A percentile compares a stretch with the other conserved stretches of the same genome.
Evolutionary conservation across 306 rosid genomes (phyloP).

Genomic region (Trifolium pratense): DNA sequence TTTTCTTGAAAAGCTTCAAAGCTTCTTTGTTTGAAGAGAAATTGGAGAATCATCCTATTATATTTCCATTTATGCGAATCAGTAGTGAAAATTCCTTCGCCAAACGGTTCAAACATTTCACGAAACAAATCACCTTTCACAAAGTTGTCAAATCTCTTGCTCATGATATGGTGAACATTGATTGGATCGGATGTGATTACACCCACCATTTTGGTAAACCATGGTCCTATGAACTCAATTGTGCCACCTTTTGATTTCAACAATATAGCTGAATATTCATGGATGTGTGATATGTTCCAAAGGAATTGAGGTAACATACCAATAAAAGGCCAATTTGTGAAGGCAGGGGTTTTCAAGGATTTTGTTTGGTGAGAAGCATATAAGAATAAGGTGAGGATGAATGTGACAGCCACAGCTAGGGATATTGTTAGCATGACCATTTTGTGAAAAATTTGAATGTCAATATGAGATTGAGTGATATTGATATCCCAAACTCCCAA

Average conservation of each 20-base stretch:
- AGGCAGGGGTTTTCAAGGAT: background rate
- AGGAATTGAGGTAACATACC: conserved; percentile 48
- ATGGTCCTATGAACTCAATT: conserved; percentile 36
- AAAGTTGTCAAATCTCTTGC: conserved; percentile 41
- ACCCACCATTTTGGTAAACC: conserved; percentile 41
- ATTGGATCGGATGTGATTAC: conserved; percentile 43
- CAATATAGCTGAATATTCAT: background rate
- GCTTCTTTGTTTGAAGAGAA: background rate
- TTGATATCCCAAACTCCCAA: background rate
- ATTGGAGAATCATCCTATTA: conserved; percentile 30
- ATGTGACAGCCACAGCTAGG: background rate
- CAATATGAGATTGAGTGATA: background rate
- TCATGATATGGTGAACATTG: conserved; percentile 43
- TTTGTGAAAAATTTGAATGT: background rate
- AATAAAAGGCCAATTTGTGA: conserved; percentile 45
- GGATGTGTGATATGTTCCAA: background rate
- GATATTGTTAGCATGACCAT: conserved; percentile 1
- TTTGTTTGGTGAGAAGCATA: background rate
- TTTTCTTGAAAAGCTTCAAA: conserved; percentile 32
- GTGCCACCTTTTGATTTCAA: conserved; percentile 41
- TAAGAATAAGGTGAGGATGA: background rate
- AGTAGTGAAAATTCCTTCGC: conserved; percentile 47
- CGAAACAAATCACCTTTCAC: conserved; percentile 42
- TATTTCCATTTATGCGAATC: conserved; percentile 45
- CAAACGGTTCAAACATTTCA: conserved; percentile 45